Conservation (phyloP, 2,329 filamentous ascomycete genomes). For the Aureobasidium sp. region DNA sequence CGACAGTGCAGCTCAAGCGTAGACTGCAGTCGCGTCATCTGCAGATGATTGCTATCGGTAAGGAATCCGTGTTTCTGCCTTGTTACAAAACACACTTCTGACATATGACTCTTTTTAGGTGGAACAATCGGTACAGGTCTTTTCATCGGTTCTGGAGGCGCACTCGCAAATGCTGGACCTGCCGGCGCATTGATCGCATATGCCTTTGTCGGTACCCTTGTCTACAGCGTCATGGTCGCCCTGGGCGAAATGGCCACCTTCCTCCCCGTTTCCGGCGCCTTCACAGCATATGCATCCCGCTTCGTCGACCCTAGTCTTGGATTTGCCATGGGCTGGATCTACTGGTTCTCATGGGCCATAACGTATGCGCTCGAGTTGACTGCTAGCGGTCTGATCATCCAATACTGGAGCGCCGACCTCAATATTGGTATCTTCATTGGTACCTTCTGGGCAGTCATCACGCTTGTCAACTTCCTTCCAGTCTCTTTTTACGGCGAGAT, state of each 20-base stretch:
- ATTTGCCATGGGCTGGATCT: slow-evolving; percentile 44
- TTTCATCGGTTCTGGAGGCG: slow-evolving; percentile 36
- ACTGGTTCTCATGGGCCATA: slow-evolving; percentile 39
- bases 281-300: slow-evolving; percentile 43
- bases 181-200: slow-evolving; percentile 40
- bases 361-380: slow-evolving; percentile 34
- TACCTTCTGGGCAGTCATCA: slow-evolving; percentile 31
- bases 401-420: slow-evolving; percentile 35
- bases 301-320: slow-evolving; percentile 41
- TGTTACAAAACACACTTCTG: not conserved
- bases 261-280: slow-evolving; percentile 51
- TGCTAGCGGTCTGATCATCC: slow-evolving; percentile 33
- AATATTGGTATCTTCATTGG: slow-evolving; percentile 35
- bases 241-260: slow-evolving; percentile 55
- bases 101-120: slow-evolving; percentile 14
- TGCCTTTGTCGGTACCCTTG: slow-evolving; percentile 38
- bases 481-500: slow-evolving; percentile 48
- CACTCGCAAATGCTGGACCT: slow-evolving; percentile 35
- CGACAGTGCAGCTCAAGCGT: slow-evolving; percentile 29
- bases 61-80: not conserved
- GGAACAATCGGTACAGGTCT: slow-evolving; percentile 31
- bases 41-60: slow-evolving; percentile 34
- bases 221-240: slow-evolving; percentile 43
- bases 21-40: slow-evolving; percentile 30
- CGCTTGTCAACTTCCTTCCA: slow-evolving; percentile 44